A percentile compares a stretch with the other conserved stretches of the same genome.
These are phyloP conservation scores for Musa troglodytarum DNA, from an alignment of 176 grass and related monocot species.

Conservation along the genomic window DNA sequence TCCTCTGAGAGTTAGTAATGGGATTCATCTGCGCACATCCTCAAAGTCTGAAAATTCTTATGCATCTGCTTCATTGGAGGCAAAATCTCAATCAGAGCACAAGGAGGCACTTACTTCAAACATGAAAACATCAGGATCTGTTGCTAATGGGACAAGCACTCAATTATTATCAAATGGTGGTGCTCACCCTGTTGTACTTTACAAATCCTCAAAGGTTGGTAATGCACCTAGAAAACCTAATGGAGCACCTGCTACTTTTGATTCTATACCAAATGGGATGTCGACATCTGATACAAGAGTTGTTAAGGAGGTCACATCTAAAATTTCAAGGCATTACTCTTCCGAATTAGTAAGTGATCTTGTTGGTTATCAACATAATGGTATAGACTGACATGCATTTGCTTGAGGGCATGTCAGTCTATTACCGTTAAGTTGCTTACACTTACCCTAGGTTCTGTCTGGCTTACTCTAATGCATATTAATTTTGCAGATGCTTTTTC, in stretches of 20 bases:
- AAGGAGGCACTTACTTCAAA: slow-evolving; percentile 15
- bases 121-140: background rate
- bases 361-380: background rate
- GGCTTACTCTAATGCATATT: slow-evolving; percentile 23
- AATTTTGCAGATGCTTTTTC: slow-evolving; percentile 48
- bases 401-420: background rate
- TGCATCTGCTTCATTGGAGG: slow-evolving; percentile 13
- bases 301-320: slow-evolving; percentile 41
- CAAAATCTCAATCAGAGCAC: slow-evolving; percentile 23
- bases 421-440: slow-evolving; percentile 14
- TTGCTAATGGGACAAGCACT: background rate
- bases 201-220: slow-evolving; percentile 31
- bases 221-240: slow-evolving; percentile 15
- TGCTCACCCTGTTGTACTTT: slow-evolving; percentile 3
- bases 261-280: slow-evolving; percentile 16
- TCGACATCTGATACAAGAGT: slow-evolving; percentile 38
- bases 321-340: slow-evolving; percentile 41
- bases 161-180: slow-evolving; percentile 12
- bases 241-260: slow-evolving; percentile 32
- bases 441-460: slow-evolving; percentile 1
- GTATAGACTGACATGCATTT: background rate
- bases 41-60: slow-evolving; percentile 14
- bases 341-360: slow-evolving; percentile 54
- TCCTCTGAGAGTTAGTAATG: slow-evolving; percentile 10
- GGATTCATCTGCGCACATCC: background rate